Conservation (phyloP, 805 yeast species). For the Saturnispora sanitii region DNA sequence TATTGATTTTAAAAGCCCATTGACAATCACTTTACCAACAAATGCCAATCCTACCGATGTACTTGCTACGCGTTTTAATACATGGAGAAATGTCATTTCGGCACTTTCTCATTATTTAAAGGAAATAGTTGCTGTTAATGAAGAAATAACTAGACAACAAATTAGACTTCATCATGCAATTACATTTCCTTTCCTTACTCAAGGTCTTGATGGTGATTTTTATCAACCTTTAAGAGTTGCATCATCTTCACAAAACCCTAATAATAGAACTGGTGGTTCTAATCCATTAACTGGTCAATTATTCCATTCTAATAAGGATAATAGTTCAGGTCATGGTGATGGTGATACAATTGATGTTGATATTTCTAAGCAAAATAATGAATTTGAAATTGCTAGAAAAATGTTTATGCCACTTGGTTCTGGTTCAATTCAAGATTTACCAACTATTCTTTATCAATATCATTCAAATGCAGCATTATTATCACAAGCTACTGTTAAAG, state of each 20-base stretch:
- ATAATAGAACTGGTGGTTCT: conserved; percentile 3
- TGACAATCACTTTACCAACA: conserved; percentile 42
- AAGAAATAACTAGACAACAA: conserved; percentile 79
- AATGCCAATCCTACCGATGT: conserved; percentile 77
- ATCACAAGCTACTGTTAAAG: conserved; percentile 51
- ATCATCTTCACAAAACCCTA: conserved; percentile 6
- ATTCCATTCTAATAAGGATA: conserved; percentile 11
- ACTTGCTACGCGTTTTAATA: conserved; percentile 69
- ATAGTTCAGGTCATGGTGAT: conserved; percentile 1
- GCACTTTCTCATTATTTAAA: conserved; percentile 65
- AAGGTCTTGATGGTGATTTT: conserved; percentile 31
- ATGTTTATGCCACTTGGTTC: conserved; percentile 70
- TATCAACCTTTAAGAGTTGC: conserved; percentile 29
- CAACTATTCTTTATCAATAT: conserved; percentile 45
- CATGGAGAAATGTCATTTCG: conserved; percentile 76
- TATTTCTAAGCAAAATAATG: conserved; percentile 21
- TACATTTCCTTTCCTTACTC: conserved; percentile 40
- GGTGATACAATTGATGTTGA: conserved; percentile 12
- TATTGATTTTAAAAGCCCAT: conserved; percentile 37
- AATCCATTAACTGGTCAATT: conserved; percentile 8
- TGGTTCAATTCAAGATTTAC: conserved; percentile 77
- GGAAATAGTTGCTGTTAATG: conserved; percentile 78
- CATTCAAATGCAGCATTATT: conserved; percentile 50
- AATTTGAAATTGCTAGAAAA: conserved; percentile 29
- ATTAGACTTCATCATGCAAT: conserved; percentile 73